A percentile compares a stretch with the other conserved stretches of the same genome.
phyloP scores from a whole-genome alignment of 345 rosid genomes.

The Eucalyptus pauciflora region DNA sequence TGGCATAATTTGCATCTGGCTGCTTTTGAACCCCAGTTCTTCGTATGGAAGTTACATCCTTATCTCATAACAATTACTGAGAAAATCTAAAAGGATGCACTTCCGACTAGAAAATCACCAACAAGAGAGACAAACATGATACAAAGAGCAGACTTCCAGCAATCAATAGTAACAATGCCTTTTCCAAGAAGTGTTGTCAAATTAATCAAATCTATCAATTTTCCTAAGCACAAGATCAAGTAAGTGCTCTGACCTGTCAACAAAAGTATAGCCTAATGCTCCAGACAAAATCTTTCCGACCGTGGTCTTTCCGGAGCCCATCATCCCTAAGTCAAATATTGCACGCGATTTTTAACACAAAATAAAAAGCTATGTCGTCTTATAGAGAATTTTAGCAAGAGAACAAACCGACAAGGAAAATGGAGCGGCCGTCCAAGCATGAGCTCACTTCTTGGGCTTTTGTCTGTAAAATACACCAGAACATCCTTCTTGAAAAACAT shows the following conservation, averaged over 20 bases:
- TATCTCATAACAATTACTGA: neutral
- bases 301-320: conserved; percentile 49
- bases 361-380: neutral
- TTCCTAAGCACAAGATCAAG: neutral
- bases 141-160: neutral
- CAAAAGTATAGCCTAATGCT: conserved; percentile 22
- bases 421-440: conserved; percentile 13
- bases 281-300: conserved; percentile 32
- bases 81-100: neutral
- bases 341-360: neutral
- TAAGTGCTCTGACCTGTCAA: conserved; percentile 24
- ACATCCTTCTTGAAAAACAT: neutral
- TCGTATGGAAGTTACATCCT: neutral
- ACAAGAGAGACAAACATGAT: neutral
- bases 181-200: neutral
- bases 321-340: conserved; percentile 22
- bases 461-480: conserved; percentile 7
- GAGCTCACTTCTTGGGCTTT: conserved; percentile 14
- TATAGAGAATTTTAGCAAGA: neutral
- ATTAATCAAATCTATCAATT: neutral
- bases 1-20: neutral
- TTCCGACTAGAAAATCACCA: neutral
- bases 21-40: neutral
- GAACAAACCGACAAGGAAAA: conserved; percentile 44
- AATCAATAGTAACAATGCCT: neutral